Conservation (phyloP, 1,284 basidiomycete genomes). For the Ustilago sp. region DNA sequence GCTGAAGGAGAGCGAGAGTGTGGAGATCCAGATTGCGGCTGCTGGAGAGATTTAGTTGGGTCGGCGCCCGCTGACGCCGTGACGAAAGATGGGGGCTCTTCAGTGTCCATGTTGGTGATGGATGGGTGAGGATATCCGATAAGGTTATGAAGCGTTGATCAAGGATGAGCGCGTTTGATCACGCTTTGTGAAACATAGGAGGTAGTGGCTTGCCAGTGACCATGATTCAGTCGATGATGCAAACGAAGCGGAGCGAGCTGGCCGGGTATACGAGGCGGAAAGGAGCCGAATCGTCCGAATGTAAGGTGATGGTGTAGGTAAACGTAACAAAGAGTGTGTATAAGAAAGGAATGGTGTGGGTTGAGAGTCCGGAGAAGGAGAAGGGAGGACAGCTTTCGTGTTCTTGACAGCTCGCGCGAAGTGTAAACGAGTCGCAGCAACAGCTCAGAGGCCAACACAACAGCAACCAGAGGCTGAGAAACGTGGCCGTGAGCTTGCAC, state of each 20-base stretch:
- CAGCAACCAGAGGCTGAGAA: background rate
- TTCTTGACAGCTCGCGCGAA: slow-evolving; percentile 12
- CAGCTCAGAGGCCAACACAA: background rate
- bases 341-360: background rate
- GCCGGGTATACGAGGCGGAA: slow-evolving; percentile 13
- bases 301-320: slow-evolving; percentile 1
- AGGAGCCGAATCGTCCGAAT: background rate
- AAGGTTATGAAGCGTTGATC: background rate
- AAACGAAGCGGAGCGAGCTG: background rate
- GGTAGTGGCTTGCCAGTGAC: background rate
- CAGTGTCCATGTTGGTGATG: slow-evolving; percentile 21
- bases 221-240: background rate
- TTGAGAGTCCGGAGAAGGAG: background rate
- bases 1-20: slow-evolving; percentile 26
- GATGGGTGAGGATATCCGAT: background rate
- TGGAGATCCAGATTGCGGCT: background rate
- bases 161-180: background rate
- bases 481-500: background rate
- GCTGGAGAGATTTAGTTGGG: background rate
- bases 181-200: background rate
- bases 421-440: slow-evolving; percentile 6
- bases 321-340: slow-evolving; percentile 9
- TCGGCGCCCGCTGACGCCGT: slow-evolving; percentile 23
- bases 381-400: background rate
- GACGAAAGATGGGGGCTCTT: slow-evolving; percentile 24